Percentiles rank a stretch among this genome's conserved stretches.
phyloP scores from a whole-genome alignment of 163 green algal genomes.

The Picocystis sp. region DNA sequence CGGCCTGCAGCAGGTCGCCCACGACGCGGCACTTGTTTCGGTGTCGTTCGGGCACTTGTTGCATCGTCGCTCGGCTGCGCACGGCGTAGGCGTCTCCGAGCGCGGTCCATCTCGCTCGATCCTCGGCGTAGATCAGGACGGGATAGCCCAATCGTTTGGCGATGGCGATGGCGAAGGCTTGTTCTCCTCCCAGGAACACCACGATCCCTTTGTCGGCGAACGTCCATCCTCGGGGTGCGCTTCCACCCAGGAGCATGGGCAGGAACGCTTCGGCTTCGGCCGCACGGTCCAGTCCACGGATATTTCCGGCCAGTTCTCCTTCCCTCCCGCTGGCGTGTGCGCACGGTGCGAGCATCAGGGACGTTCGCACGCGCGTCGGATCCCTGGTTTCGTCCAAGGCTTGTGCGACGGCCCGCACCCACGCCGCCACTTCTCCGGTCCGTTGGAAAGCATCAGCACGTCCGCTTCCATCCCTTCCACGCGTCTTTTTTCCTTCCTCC shows the following conservation, averaged over 20 bases:
- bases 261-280: constrained; percentile 5
- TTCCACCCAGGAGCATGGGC: neutral
- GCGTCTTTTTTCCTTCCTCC: too few species aligned
- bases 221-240: constrained; percentile 6
- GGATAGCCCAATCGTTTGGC: constrained; percentile 10
- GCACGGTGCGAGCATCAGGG: constrained; percentile 16
- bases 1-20: constrained; percentile 15
- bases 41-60: constrained; percentile 4
- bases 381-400: neutral
- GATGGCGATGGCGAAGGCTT: constrained; percentile 19
- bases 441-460: constrained; percentile 18
- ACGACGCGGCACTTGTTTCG: constrained; percentile 11
- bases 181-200: constrained; percentile 19
- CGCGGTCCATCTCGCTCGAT: constrained; percentile 15
- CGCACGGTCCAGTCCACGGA: constrained; percentile 15
- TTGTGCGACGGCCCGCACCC: constrained; percentile 12
- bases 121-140: constrained; percentile 16
- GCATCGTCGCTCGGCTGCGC: constrained; percentile 6
- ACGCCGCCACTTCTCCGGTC: constrained; percentile 16
- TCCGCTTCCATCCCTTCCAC: neutral
- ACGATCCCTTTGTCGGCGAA: constrained; percentile 13
- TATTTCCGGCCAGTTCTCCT: constrained; percentile 8
- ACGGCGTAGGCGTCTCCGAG: constrained; percentile 7
- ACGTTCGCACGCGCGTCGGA: constrained; percentile 6
- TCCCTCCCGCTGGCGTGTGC: constrained; percentile 15